Conservation (phyloP, 805 yeast genomes). For the Crinitomyces ghanaensis region DNA sequence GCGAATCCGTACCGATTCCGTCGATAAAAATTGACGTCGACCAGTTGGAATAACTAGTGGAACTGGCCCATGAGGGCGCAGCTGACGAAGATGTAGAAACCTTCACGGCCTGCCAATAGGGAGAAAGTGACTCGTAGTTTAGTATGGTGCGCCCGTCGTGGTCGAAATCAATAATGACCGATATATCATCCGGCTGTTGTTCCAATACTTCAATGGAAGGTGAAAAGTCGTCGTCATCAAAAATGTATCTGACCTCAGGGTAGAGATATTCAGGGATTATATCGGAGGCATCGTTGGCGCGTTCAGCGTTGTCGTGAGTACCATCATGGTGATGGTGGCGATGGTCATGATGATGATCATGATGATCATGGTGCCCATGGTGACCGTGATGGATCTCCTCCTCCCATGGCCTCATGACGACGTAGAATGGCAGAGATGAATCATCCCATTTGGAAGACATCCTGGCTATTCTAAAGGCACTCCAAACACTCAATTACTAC, state of each 20-base stretch:
- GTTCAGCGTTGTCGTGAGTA: not conserved
- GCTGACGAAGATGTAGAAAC: constrained; percentile 13
- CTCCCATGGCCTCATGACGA: too few species aligned
- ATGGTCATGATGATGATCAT: constrained; percentile 1
- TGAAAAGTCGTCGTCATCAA: constrained; percentile 26
- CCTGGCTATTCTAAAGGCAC: too few species aligned
- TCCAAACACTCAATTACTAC: constrained; percentile 74
- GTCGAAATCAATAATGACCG: constrained; percentile 28
- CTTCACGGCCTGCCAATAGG: constrained; percentile 28
- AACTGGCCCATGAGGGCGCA: constrained; percentile 10
- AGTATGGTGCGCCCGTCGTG: constrained; percentile 22
- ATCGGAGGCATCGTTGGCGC: constrained; percentile 4
- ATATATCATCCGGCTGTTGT: constrained; percentile 21
- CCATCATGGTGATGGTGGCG: constrained; percentile 1
- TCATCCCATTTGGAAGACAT: too few species aligned
- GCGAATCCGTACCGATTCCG: constrained; percentile 4
- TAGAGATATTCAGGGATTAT: constrained; percentile 18
- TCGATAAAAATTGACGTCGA: constrained; percentile 4
- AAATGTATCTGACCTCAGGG: constrained; percentile 29
- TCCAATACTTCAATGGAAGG: constrained; percentile 25
- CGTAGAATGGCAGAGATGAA: too few species aligned
- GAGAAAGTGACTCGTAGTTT: constrained; percentile 25
- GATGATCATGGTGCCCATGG: not conserved
- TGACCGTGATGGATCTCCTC: too few species aligned
- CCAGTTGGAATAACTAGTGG: constrained; percentile 3